A percentile compares a stretch with the other conserved stretches of the same genome.
Evolutionary conservation across 225 moss, liverwort and hornwort species (phyloP).

Genomic region (Physcomitrium patens): DNA sequence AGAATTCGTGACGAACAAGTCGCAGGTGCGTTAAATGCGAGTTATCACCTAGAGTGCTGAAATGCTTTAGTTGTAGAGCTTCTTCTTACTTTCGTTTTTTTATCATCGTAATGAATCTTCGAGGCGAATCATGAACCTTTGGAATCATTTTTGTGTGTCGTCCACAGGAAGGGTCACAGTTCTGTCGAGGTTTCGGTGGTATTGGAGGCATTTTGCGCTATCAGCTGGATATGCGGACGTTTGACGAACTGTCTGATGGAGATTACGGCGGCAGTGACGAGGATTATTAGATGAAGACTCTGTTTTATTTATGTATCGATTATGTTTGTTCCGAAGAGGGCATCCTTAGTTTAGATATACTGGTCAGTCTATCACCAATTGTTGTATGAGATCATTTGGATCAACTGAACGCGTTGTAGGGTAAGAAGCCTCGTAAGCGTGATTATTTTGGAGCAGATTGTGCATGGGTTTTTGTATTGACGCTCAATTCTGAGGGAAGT

Average conservation of each 20-base stretch:
- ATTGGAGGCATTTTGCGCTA: slow-evolving; percentile 78
- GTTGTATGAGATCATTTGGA: neutral
- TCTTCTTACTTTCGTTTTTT: no score
- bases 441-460: slow-evolving; percentile 35
- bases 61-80: no score
- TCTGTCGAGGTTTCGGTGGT: slow-evolving; percentile 83
- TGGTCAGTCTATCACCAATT: slow-evolving; percentile 23
- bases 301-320: neutral
- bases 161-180: slow-evolving; percentile 69
- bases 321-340: slow-evolving; percentile 5
- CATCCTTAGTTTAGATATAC: slow-evolving; percentile 24
- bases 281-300: slow-evolving; percentile 42
- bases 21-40: slow-evolving; percentile 45
- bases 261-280: slow-evolving; percentile 53
- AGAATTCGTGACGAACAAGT: slow-evolving; percentile 95
- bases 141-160: slow-evolving; percentile 10
- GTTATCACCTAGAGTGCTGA: neutral
- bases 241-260: slow-evolving; percentile 67
- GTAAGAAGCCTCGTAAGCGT: slow-evolving; percentile 19
- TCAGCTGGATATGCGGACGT: slow-evolving; percentile 75
- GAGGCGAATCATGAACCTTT: no score
- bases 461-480: slow-evolving; percentile 31
- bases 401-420: slow-evolving; percentile 27
- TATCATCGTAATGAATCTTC: neutral
- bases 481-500: slow-evolving; percentile 21